phyloP scores from a whole-genome alignment of 2,329 filamentous ascomycete species.

The Fusarium coicis region DNA sequence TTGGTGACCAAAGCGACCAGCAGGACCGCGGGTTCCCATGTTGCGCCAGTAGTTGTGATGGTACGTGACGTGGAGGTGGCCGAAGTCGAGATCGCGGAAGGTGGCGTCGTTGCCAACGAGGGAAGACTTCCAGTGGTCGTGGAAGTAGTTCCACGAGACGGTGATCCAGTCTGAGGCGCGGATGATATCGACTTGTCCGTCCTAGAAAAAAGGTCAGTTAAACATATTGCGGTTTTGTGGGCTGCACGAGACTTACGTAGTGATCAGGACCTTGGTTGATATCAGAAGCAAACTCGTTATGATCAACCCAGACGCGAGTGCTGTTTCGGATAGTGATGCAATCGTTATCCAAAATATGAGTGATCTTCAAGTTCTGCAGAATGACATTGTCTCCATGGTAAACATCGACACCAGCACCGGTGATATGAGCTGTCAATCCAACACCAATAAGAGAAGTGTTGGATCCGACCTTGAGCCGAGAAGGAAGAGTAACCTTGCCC shows the following conservation, averaged over 20 bases:
- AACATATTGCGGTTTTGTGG: rapidly evolving
- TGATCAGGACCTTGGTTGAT: constrained; percentile 52
- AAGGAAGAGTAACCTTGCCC: constrained; percentile 46
- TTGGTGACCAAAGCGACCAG: constrained; percentile 60
- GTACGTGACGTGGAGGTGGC: constrained; percentile 59
- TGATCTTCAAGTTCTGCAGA: constrained; percentile 52
- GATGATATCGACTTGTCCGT: constrained; percentile 57
- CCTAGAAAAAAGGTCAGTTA: background rate
- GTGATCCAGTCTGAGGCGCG: constrained; percentile 58
- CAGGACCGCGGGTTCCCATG: constrained; percentile 58
- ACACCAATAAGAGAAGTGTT: constrained; percentile 57
- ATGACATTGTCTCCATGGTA: constrained; percentile 53
- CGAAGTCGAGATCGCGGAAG: constrained; percentile 54
- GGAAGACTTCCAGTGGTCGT: constrained; percentile 60
- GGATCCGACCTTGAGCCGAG: constrained; percentile 56
- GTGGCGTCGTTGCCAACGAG: constrained; percentile 55
- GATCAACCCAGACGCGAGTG: constrained; percentile 59
- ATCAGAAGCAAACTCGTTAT: constrained; percentile 59
- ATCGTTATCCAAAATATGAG: constrained; percentile 53
- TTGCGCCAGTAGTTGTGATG: constrained; percentile 62
- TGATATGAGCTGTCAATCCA: constrained; percentile 50
- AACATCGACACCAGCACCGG: constrained; percentile 51
- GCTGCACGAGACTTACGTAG: constrained; percentile 39
- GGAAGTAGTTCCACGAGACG: constrained; percentile 61
- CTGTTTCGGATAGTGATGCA: constrained; percentile 57